Base-by-base conservation (phyloP, 345 rosid genomes). In the Turnera subulata region DNA sequence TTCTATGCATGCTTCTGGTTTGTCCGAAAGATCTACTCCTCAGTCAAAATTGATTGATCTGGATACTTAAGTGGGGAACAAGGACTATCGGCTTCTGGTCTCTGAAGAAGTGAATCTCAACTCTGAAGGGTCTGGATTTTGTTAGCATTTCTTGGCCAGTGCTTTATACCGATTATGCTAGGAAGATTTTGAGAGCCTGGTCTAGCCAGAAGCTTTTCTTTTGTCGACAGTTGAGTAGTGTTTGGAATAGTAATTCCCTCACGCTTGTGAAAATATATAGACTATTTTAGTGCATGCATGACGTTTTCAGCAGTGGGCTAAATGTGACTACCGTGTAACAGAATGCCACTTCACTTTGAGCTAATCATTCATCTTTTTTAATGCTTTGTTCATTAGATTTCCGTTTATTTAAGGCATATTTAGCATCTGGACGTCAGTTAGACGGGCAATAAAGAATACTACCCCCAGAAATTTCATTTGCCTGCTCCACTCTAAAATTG, bases 1-100 rank as follows among this genome's bases (percentile, higher is more conserved):
- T 92, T 92, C 78, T 92, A 89, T 17, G 96, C 98, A 0, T 92
- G 98, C 78, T 92, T 92, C 79, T 92, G 92, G 95, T 92, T 89
- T 53, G 96, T 92, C 25, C 71, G 95, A 56, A 92, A 89, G 82
- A 92, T 92, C 66, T 92, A 92, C 66, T 84, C 98, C 15, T 89
- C 98, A 0, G 95, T 92, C 71, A 92, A 92, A 69, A 89, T 92
- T 13, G 98, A 92, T 74, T 92, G 76, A 84, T 72, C 44, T 47
- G 69, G 64, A 48, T 25, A 48, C 53, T 56, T 50, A 60, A 53
- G 62, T 42, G 58, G 60, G 45, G 35, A 38, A 20, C 14, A 18
- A 45, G 50, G 53, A n/a, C 19, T 2, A 25, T 14, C 25, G 13
- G 19, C 46, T 11, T 40, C 32, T 24, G 50, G 24, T 56, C 10